phyloP scores from a whole-genome alignment of 108 stramenopile species.

The Cyclotella atomus region DNA sequence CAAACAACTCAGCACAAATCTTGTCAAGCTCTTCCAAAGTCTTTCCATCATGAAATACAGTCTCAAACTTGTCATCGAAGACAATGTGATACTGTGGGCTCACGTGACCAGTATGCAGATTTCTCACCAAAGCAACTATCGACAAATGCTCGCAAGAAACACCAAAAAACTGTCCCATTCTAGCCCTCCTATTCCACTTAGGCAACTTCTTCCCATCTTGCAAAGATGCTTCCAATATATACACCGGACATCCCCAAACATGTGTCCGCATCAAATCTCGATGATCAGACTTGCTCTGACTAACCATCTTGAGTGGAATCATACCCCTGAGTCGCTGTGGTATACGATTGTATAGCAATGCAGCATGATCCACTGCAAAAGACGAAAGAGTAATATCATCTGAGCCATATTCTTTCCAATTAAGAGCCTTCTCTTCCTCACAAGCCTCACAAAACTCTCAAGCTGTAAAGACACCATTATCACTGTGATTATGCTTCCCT shows the following conservation, averaged over 20 bases:
- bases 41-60: constrained; percentile 14
- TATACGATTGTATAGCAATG: constrained; percentile 24
- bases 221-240: constrained; percentile 20
- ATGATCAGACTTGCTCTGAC: constrained; percentile 14
- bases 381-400: constrained; percentile 20
- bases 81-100: constrained; percentile 26
- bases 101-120: neutral
- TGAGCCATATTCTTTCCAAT: constrained; percentile 27
- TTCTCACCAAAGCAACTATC: constrained; percentile 1
- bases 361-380: constrained; percentile 32
- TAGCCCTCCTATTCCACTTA: constrained; percentile 10
- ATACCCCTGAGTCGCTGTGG: constrained; percentile 16
- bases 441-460: constrained; percentile 15
- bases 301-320: constrained; percentile 22
- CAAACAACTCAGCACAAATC: constrained; percentile 6
- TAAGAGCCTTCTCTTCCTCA: constrained; percentile 7
- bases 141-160: constrained; percentile 21
- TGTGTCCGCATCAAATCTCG: constrained; percentile 19
- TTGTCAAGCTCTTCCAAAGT: neutral
- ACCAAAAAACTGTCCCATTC: constrained; percentile 29
- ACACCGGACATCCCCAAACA: constrained; percentile 39
- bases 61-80: constrained; percentile 30
- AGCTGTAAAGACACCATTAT: constrained; percentile 38
- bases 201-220: constrained; percentile 25
- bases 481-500: constrained; percentile 28